Conservation (phyloP, 129 eudicot species). For the Ambrosia trifida region DNA sequence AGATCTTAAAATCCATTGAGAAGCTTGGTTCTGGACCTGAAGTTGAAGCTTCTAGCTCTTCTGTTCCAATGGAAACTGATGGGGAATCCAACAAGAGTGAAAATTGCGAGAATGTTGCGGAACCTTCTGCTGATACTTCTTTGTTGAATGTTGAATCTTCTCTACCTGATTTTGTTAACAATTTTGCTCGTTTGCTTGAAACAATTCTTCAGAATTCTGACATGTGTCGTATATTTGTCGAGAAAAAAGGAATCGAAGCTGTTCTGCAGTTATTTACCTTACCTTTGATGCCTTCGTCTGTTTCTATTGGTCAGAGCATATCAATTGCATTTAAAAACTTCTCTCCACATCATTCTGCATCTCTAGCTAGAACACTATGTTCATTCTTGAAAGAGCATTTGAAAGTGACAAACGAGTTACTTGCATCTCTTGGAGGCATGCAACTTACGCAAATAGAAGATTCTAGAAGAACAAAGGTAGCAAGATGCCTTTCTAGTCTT, state of each 20-base stretch:
- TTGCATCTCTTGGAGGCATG: slow-evolving; percentile 58
- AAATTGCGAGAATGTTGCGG: no score
- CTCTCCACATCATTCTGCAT: slow-evolving; percentile 87
- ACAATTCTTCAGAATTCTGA: slow-evolving; percentile 94
- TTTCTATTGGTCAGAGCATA: no score
- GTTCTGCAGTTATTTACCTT: slow-evolving; percentile 77
- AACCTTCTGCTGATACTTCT: neutral
- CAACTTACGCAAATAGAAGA: slow-evolving; percentile 65
- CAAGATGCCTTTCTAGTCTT: slow-evolving; percentile 71
- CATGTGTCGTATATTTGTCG: slow-evolving; percentile 84
- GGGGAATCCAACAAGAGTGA: no score
- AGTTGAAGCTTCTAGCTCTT: slow-evolving; percentile 32
- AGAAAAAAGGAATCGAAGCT: slow-evolving; percentile 86
- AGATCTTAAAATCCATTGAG: slow-evolving; percentile 64
- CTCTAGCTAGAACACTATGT: slow-evolving; percentile 86
- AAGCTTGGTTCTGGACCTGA: slow-evolving; percentile 75
- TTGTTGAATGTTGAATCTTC: slow-evolving; percentile 47
- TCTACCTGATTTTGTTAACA: slow-evolving; percentile 87
- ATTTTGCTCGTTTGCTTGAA: slow-evolving; percentile 88
- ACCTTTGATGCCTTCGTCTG: slow-evolving; percentile 73
- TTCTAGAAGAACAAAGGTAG: slow-evolving; percentile 54
- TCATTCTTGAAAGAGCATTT: slow-evolving; percentile 74
- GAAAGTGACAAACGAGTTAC: slow-evolving; percentile 59
- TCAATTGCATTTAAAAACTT: slow-evolving; percentile 88
- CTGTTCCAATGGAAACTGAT: no score